Evolutionary conservation across 2,329 filamentous ascomycete genomes (phyloP), one percentile per base, ranked within the genome.

Genomic region (Alternaria triticina): DNA sequence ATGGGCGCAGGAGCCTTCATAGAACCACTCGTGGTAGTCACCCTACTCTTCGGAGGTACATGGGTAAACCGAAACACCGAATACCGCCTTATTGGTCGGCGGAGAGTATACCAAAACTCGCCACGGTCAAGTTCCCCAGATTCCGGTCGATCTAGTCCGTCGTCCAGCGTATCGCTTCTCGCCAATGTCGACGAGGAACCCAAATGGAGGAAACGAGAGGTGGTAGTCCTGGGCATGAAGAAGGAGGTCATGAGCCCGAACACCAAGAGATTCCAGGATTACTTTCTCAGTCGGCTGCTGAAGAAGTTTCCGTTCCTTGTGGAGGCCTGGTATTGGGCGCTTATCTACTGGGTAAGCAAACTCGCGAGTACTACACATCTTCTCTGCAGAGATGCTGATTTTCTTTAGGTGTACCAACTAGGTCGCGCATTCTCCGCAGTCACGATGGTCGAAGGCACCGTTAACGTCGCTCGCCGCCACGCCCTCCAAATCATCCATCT

Each of bases 311-410:
- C 91, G 0, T 93, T 93, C 74, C 77, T 93, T 27, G 88, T 89
- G 1, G 91, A 93, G 78, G 89, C 87, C 44, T 93, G 90, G 90
- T 93, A 93, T 71, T 93, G 90, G 90, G 87, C 88, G 3, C 80
- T 92, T 66, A 89, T 93, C 54, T 93, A 93, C 81, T 93, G 90
- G 90, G 90, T 92, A 85, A 71, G 86, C 74, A 15, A 40, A 12
- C 23, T 8, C 23, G 49, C 49, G 20, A 15, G 27, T 6, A 9
- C 3, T 9, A 8, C 9, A 28, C 10, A 12, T 13, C 23, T 15
- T 6, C 3, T 28, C 25, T 44, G 27, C 10, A 17, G 9, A 30
- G 11, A n/a, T 43, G 30, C 59, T 65, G 17, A 65, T 40, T 40
- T 5, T 27, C 5, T 13, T 44, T 65, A 91, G 89, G 88, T 91